Percentiles rank a stretch among this genome's conserved stretches.
Evolutionary conservation across 192 early-diverging fungal species (phyloP).

Genomic region (Backusella luteola): DNA sequence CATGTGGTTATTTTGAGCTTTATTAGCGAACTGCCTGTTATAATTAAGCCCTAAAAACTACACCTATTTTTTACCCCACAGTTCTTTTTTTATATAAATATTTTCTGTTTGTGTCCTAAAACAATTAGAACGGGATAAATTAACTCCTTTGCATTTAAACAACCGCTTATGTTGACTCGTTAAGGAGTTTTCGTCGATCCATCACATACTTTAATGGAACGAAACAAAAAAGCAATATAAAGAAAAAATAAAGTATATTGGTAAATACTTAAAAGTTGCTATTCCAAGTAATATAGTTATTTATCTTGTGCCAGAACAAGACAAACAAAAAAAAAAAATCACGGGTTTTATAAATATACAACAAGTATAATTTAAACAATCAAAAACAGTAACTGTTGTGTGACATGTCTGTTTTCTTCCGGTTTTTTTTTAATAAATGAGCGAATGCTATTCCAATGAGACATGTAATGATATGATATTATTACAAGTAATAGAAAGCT

Average conservation of each 20-base stretch:
- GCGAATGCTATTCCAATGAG: not conserved
- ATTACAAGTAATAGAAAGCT: not conserved
- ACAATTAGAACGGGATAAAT: not conserved
- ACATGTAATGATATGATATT: not conserved
- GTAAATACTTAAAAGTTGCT: conserved; percentile 1
- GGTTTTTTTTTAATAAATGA: not conserved
- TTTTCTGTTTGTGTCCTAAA: too few relatives aligned
- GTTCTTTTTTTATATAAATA: too few relatives aligned
- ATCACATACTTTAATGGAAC: not conserved
- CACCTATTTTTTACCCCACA: not conserved
- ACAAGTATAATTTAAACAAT: not conserved
- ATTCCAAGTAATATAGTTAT: not conserved
- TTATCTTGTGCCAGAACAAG: not conserved
- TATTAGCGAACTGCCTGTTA: not conserved
- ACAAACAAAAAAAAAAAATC: not conserved
- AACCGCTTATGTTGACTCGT: not conserved
- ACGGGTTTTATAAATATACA: conserved; percentile 6
- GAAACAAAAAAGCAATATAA: not conserved
- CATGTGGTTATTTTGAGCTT: not conserved
- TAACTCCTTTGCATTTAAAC: conserved; percentile 3
- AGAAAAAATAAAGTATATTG: not conserved
- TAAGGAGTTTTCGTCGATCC: not conserved
- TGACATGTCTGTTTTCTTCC: not conserved
- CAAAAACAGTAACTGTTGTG: not conserved
- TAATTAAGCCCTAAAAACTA: not conserved